Percentiles rank a stretch among this genome's conserved stretches.
These are phyloP conservation scores for Solanum stenotomum DNA, from an alignment of 257 asterid species.

Conservation along the genomic window DNA sequence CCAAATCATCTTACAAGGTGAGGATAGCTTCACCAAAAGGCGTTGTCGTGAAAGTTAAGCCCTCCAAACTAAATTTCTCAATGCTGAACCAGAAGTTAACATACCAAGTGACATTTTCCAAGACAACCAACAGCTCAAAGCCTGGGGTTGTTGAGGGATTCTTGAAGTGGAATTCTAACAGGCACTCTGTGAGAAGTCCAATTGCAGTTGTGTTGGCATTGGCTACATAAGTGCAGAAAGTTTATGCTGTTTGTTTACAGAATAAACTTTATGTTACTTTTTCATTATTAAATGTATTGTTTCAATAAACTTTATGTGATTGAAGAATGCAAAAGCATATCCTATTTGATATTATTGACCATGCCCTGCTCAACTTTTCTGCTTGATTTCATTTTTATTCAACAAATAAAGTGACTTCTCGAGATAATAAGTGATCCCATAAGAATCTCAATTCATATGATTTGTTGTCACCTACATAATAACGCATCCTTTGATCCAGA, in stretches of 20 bases:
- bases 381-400: no score
- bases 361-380: background rate
- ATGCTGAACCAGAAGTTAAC: slow-evolving; percentile 10
- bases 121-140: background rate
- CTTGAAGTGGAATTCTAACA: slow-evolving; percentile 27
- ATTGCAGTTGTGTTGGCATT: background rate
- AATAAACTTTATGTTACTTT: background rate
- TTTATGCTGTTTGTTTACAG: background rate
- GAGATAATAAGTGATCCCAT: no score
- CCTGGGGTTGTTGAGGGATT: slow-evolving; percentile 14
- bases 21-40: slow-evolving; percentile 17
- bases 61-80: slow-evolving; percentile 11
- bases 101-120: slow-evolving; percentile 21
- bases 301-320: no score
- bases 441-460: no score
- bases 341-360: background rate
- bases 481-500: no score
- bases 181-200: slow-evolving; percentile 27
- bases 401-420: no score
- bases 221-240: background rate
- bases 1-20: slow-evolving; percentile 13
- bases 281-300: background rate
- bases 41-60: slow-evolving; percentile 16
- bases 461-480: no score
- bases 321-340: background rate